Evolutionary conservation across 148 eudicot species (phyloP).

Genomic region (Pharnaceum exiguum): DNA sequence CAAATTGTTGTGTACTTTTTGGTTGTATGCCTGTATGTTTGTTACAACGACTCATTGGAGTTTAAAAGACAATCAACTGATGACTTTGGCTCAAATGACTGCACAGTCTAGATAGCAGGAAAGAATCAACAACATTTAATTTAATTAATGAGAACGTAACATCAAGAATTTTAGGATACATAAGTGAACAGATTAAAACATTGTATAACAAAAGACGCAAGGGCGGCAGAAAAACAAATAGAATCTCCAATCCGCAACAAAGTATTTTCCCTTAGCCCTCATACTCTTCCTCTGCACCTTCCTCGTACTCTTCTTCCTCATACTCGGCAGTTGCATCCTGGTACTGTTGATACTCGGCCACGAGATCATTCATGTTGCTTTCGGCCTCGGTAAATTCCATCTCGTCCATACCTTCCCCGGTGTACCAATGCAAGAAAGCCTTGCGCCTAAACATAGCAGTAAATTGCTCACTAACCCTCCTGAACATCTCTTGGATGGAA

Average conservation of each 20-base stretch:
- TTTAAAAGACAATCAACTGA: background rate
- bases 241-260: background rate
- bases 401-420: slow-evolving; percentile 83
- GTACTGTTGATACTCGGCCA: slow-evolving; percentile 79
- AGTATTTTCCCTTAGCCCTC: slow-evolving; percentile 22
- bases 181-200: background rate
- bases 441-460: slow-evolving; percentile 83
- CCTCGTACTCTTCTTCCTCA: slow-evolving; percentile 59
- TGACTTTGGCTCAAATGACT: background rate
- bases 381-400: slow-evolving; percentile 84
- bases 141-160: background rate
- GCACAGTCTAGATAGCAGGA: background rate
- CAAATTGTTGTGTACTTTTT: background rate
- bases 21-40: background rate
- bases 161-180: slow-evolving; percentile 4
- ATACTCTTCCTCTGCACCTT: slow-evolving; percentile 40
- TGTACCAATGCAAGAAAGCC: slow-evolving; percentile 87
- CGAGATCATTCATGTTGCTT: slow-evolving; percentile 85
- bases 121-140: background rate
- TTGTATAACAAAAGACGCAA: background rate
- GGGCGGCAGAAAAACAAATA: background rate
- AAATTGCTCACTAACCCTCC: slow-evolving; percentile 83
- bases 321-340: slow-evolving; percentile 77
- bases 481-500: slow-evolving; percentile 70
- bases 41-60: background rate